phyloP scores from a whole-genome alignment of 192 early-diverging fungal species.

The Umbelopsis ramanniana region DNA sequence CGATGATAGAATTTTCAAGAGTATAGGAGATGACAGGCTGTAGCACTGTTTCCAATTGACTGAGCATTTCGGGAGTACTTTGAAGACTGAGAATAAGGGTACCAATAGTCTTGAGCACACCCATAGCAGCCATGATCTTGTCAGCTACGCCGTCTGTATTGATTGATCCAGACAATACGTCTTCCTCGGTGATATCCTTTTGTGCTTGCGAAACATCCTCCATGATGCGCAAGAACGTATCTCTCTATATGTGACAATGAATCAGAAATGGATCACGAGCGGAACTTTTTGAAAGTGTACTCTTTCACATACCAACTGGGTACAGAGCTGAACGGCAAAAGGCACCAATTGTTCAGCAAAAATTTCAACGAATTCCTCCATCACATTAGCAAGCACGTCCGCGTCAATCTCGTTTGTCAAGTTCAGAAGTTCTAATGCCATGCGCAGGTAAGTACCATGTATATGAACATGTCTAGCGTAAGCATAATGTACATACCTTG shows the following conservation, averaged over 20 bases:
- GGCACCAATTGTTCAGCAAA: slow-evolving; percentile 90
- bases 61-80: slow-evolving; percentile 78
- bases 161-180: slow-evolving; percentile 50
- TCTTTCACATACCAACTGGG: slow-evolving; percentile 63
- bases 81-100: slow-evolving; percentile 88
- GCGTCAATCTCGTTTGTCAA: slow-evolving; percentile 93
- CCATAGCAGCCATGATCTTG: slow-evolving; percentile 87
- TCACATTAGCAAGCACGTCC: slow-evolving; percentile 81
- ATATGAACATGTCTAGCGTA: background rate
- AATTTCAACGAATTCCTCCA: slow-evolving; percentile 91
- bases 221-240: slow-evolving; percentile 88
- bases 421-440: slow-evolving; percentile 58
- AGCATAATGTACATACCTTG: slow-evolving; percentile 38
- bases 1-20: slow-evolving; percentile 72
- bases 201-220: slow-evolving; percentile 62
- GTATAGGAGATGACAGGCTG: slow-evolving; percentile 80
- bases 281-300: too few relatives aligned
- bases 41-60: slow-evolving; percentile 76
- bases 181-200: slow-evolving; percentile 34
- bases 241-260: slow-evolving; percentile 48
- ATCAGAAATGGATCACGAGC: background rate
- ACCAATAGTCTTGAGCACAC: slow-evolving; percentile 87
- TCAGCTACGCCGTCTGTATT: slow-evolving; percentile 69
- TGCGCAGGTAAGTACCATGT: slow-evolving; percentile 10
- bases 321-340: slow-evolving; percentile 88